Conservation (phyloP, 2,329 filamentous ascomycete genomes). For the Aspergillus fischeri region DNA sequence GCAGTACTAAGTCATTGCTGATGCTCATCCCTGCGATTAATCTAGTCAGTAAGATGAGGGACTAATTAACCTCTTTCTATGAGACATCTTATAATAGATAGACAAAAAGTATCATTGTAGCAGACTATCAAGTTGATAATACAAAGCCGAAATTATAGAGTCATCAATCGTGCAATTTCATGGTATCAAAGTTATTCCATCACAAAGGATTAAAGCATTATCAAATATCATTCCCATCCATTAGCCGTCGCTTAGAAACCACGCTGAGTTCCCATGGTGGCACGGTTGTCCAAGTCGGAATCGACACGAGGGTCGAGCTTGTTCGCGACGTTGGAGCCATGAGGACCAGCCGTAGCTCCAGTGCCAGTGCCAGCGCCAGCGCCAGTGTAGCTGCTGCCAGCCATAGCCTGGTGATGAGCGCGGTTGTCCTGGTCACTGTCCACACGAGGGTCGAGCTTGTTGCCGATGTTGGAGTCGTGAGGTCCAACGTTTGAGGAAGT, state of each 20-base stretch:
- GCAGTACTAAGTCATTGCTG: too few species aligned
- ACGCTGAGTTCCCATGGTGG: constrained; percentile 1
- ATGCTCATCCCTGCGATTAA: too few species aligned
- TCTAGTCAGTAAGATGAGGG: too few species aligned
- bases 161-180: background rate
- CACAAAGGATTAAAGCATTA: background rate
- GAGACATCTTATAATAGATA: background rate
- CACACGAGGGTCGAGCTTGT: constrained; percentile 26
- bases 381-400: constrained; percentile 15
- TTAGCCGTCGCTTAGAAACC: background rate
- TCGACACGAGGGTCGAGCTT: constrained; percentile 53
- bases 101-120: background rate
- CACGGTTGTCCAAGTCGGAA: constrained; percentile 36
- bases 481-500: constrained; percentile 32
- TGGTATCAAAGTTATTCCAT: background rate
- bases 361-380: constrained; percentile 8
- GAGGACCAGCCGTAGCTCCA: constrained; percentile 34
- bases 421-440: constrained; percentile 37
- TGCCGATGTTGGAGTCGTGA: constrained; percentile 29
- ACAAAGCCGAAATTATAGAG: background rate
- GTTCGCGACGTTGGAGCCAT: constrained; percentile 46
- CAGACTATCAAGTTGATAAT: background rate
- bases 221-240: background rate
- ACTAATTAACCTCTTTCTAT: too few species aligned
- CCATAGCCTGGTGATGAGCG: constrained; percentile 8